Evolutionary conservation across 1,284 basidiomycete genomes (phyloP), one percentile per base, ranked within the genome.

Genomic region (Irpex rosettiformis): DNA sequence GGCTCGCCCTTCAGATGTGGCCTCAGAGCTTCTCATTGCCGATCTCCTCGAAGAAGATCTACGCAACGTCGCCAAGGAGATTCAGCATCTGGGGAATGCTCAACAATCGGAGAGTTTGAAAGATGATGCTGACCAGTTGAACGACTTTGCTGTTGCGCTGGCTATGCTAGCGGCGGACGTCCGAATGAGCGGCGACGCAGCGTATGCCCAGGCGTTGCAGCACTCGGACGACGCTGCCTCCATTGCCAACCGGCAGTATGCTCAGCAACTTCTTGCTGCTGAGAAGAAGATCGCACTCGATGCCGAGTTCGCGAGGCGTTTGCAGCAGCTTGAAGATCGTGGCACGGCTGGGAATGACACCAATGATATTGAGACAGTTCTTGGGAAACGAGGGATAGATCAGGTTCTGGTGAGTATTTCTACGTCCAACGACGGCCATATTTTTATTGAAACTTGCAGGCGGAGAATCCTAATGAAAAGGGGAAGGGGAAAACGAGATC

Each of bases 201-300:
- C 69, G 1, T 68, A 69, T 56, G 75, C 75, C 2, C 72, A 74
- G 58, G 56, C 67, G 3, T 48, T 75, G 43, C 74, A 77, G 59
- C 66, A 67, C 27, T 61, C 69, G 6, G 62, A 65, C 5, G 65
- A 69, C 28, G 65, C 70, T 8, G 63, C 52, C 21, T 45, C 69
- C 40, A 67, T 67, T 11, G 64, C 64, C 8, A 68, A 72, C 52
- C 60, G 61, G 42, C 74, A 76, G 55, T 70, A 69, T 54, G 75
- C 76, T 7, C 73, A 71, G 61, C 72, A 67, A 59, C 60, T 76
- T n/a, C 73, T 73, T 11, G 75, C 75, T 6, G 67, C 70, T 18
- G 76, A 77, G 63, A 74, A 71, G 66, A 76, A 76, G 62, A 48
- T 66, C n/a, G 59, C 67, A 21, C 58, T 76, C 3, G 76, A 77